Conservation (phyloP, 345 rosid genomes). For the Rubroshorea leprosula region DNA sequence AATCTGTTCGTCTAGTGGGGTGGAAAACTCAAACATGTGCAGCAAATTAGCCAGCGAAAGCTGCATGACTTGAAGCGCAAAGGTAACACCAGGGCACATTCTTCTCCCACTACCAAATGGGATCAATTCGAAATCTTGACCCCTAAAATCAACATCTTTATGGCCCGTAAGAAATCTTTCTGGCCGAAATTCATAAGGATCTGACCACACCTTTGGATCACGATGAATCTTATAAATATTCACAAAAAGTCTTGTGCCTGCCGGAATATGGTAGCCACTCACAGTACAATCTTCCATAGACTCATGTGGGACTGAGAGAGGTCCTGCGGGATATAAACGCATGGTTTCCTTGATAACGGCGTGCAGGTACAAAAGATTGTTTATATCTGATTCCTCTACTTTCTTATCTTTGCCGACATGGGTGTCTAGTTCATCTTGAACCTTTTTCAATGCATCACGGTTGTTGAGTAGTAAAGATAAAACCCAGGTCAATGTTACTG, state of each 20-base stretch:
- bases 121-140: conserved; percentile 29
- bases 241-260: conserved; percentile 25
- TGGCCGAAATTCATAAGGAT: conserved; percentile 27
- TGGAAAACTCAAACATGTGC: conserved; percentile 25
- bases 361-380: no score
- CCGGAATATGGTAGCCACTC: conserved; percentile 27
- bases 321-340: conserved; percentile 2
- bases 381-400: no score
- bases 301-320: conserved; percentile 27
- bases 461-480: no score
- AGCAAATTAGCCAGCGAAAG: conserved; percentile 27
- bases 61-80: conserved; percentile 28
- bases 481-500: no score
- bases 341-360: no score
- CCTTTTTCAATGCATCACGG: no score
- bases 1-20: conserved; percentile 16
- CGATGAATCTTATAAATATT: conserved; percentile 32
- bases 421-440: no score
- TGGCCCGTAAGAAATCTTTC: conserved; percentile 35
- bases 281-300: conserved; percentile 30
- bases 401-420: no score
- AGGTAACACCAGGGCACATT: conserved; percentile 30
- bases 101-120: conserved; percentile 39
- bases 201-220: conserved; percentile 27
- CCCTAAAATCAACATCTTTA: conserved; percentile 22